phyloP scores from a whole-genome alignment of 345 rosid genomes.

The Trapa incisa region DNA sequence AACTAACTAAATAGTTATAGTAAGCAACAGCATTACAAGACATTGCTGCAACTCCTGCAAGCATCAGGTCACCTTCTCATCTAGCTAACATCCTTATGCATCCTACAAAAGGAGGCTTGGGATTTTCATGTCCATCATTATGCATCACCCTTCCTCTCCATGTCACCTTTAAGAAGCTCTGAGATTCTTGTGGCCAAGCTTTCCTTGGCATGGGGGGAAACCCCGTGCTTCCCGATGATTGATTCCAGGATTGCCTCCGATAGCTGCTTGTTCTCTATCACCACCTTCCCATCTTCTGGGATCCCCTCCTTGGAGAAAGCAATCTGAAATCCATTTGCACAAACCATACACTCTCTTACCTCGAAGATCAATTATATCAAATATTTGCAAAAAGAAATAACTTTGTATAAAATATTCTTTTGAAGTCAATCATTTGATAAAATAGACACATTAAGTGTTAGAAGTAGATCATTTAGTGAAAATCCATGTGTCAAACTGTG shows the following conservation, averaged over 20 bases:
- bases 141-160: slow-evolving; percentile 1
- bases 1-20: no score
- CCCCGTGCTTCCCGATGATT: slow-evolving; percentile 64
- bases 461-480: no score
- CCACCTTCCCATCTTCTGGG: slow-evolving; percentile 30
- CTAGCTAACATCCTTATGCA: no score
- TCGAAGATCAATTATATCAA: neutral
- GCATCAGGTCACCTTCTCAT: no score
- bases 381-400: no score
- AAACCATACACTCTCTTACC: neutral
- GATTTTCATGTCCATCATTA: neutral
- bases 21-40: no score
- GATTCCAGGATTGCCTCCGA: slow-evolving; percentile 61
- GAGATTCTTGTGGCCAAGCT: slow-evolving; percentile 47
- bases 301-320: slow-evolving; percentile 57
- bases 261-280: slow-evolving; percentile 56
- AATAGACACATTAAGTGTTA: neutral
- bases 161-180: slow-evolving; percentile 18
- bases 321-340: slow-evolving; percentile 22
- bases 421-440: no score
- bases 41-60: no score
- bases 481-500: no score
- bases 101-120: no score
- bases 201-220: slow-evolving; percentile 47
- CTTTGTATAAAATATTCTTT: no score